Evolutionary conservation across 2,329 filamentous ascomycete genomes (phyloP).

Genomic region (Trichoderma endophyticum): DNA sequence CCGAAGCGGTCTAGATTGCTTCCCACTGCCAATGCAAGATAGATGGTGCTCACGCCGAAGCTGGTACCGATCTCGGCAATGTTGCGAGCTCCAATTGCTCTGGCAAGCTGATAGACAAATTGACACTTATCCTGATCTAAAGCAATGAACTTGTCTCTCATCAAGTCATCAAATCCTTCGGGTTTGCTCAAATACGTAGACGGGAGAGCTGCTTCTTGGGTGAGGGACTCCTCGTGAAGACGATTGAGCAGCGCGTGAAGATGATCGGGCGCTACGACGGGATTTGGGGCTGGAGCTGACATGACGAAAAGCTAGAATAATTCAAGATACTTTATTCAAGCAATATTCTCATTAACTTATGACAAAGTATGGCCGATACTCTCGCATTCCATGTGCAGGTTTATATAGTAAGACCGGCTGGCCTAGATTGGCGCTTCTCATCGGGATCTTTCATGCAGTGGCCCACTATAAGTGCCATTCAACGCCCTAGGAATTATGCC

Average conservation of each 20-base stretch:
- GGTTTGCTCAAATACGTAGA: neutral
- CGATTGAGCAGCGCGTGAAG: slow-evolving; percentile 18
- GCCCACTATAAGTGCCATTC: neutral
- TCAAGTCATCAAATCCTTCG: slow-evolving; percentile 34
- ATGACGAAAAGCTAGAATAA: no score
- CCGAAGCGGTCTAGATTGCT: slow-evolving; percentile 37
- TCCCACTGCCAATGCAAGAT: slow-evolving; percentile 56
- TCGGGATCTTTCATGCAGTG: neutral
- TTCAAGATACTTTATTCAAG: neutral
- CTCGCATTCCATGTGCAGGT: neutral
- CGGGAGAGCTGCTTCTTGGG: slow-evolving; percentile 18
- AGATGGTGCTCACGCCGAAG: slow-evolving; percentile 62
- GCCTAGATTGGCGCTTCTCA: neutral
- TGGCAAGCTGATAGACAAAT: slow-evolving; percentile 53
- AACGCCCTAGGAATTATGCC: neutral
- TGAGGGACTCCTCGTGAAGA: slow-evolving; percentile 19
- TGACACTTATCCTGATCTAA: slow-evolving; percentile 57
- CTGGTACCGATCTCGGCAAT: slow-evolving; percentile 62
- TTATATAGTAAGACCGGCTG: neutral
- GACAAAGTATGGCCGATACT: neutral
- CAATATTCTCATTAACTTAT: neutral
- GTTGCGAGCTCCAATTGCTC: slow-evolving; percentile 46
- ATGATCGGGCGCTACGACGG: slow-evolving; percentile 14
- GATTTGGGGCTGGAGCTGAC: slow-evolving; percentile 3
- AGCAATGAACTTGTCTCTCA: slow-evolving; percentile 58